These are phyloP conservation scores for Kalanchoe fedtschenkoi DNA, from an alignment of 164 flowering plant genomes.

Conservation along the genomic window DNA sequence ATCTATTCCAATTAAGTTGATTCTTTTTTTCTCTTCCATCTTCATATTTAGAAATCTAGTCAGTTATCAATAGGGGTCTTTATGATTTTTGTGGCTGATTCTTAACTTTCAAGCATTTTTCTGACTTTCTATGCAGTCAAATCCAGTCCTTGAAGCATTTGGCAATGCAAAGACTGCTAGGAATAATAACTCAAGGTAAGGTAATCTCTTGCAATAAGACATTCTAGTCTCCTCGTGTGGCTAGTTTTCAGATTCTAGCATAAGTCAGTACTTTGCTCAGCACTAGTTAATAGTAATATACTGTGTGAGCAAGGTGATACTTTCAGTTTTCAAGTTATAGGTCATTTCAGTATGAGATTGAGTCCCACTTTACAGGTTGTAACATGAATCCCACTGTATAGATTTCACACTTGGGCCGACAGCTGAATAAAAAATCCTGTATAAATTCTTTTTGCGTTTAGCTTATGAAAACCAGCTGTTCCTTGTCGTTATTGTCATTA, in stretches of 20 bases:
- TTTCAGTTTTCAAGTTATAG: background rate
- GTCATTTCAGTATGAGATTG: background rate
- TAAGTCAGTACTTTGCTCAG: background rate
- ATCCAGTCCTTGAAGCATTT: conserved; percentile 92
- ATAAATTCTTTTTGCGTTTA: no score
- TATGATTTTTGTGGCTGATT: no score
- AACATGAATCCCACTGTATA: background rate
- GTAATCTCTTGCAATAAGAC: conserved; percentile 3
- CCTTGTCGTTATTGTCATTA: conserved; percentile 4
- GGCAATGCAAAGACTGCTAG: conserved; percentile 84
- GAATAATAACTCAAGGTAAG: conserved; percentile 84
- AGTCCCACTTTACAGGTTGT: background rate
- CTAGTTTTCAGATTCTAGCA: background rate
- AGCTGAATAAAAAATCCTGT: no score
- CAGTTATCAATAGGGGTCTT: no score
- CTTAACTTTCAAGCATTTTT: no score
- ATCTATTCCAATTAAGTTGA: no score
- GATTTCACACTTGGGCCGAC: no score
- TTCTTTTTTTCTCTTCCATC: no score
- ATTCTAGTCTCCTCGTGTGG: background rate
- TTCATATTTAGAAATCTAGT: no score
- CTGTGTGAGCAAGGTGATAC: background rate
- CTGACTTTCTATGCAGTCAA: conserved; percentile 43
- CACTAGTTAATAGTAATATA: background rate
- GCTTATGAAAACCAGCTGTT: background rate